These are phyloP conservation scores for Fusarium sp. DNA, from an alignment of 2,329 filamentous ascomycete species.

Conservation along the genomic window DNA sequence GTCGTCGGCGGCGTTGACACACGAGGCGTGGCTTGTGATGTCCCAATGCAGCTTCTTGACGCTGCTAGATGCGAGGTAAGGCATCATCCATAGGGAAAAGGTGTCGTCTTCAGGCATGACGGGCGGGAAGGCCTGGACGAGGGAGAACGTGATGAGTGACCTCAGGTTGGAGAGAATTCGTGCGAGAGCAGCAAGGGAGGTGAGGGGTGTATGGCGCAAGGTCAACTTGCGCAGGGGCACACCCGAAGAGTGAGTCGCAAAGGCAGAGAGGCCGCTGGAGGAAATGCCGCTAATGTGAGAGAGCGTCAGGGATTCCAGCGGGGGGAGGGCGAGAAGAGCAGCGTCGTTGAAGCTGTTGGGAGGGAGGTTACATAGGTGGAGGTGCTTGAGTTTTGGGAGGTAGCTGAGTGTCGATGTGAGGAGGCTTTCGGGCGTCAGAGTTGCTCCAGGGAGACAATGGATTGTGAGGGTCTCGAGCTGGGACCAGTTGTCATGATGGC, in stretches of 20 bases:
- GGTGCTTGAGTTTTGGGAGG: constrained; percentile 66
- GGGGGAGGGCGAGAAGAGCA: constrained; percentile 66
- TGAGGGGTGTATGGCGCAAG: constrained; percentile 67
- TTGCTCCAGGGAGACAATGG: constrained; percentile 68
- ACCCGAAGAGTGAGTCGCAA: constrained; percentile 63
- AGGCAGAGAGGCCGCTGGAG: constrained; percentile 66
- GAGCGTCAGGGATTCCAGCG: constrained; percentile 66
- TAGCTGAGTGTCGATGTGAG: constrained; percentile 62
- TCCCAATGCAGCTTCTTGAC: constrained; percentile 73
- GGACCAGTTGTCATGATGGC: constrained; percentile 66
- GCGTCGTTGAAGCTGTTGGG: constrained; percentile 67
- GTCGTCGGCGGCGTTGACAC: constrained; percentile 64
- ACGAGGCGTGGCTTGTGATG: constrained; percentile 63
- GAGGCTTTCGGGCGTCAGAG: constrained; percentile 63
- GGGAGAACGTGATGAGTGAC: constrained; percentile 60
- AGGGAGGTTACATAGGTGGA: constrained; percentile 70
- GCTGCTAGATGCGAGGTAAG: constrained; percentile 69
- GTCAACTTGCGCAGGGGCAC: constrained; percentile 61
- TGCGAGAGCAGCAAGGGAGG: constrained; percentile 67
- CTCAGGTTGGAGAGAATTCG: constrained; percentile 69
- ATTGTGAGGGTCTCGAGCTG: constrained; percentile 68
- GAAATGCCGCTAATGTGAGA: constrained; percentile 68
- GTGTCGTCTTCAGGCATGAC: constrained; percentile 66
- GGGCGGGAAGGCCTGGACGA: constrained; percentile 68
- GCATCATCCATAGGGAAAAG: constrained; percentile 70